These are phyloP conservation scores for Daphne laureola DNA, from an alignment of 441 rosid genomes.

Conservation along the genomic window DNA sequence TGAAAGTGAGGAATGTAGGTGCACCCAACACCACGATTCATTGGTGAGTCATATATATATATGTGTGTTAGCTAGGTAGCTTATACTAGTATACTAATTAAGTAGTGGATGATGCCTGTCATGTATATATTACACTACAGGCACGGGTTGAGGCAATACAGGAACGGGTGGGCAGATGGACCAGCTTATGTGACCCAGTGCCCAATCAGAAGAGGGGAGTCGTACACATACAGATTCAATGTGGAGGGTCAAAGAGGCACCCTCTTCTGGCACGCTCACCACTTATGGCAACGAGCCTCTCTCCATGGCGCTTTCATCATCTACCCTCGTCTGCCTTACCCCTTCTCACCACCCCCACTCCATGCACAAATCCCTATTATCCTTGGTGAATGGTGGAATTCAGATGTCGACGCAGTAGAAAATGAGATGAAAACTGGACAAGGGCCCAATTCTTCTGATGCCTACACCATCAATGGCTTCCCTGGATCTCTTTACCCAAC, in stretches of 20 bases:
- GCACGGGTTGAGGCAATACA: slow-evolving; percentile 57
- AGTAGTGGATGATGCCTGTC: no score
- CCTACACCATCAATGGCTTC: slow-evolving; percentile 62
- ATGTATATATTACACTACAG: no score
- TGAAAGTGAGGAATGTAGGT: slow-evolving; percentile 47
- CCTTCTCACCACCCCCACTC: slow-evolving; percentile 54
- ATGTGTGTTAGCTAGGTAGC: no score
- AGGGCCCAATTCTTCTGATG: slow-evolving; percentile 65
- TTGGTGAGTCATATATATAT: no score
- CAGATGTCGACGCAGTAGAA: slow-evolving; percentile 53
- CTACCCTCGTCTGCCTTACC: slow-evolving; percentile 33
- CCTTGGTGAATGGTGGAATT: slow-evolving; percentile 72
- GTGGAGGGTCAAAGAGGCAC: slow-evolving; percentile 68
- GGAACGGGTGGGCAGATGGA: slow-evolving; percentile 71
- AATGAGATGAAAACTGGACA: slow-evolving; percentile 55
- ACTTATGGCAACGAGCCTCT: slow-evolving; percentile 58
- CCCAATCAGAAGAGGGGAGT: slow-evolving; percentile 55
- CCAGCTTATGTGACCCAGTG: slow-evolving; percentile 61
- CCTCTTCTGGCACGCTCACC: slow-evolving; percentile 62
- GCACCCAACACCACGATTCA: slow-evolving; percentile 44
- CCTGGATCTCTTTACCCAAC: slow-evolving; percentile 75
- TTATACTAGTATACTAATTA: no score
- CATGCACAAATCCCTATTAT: slow-evolving; percentile 50
- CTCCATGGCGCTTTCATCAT: slow-evolving; percentile 58
- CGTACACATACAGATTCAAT: slow-evolving; percentile 55